These are phyloP conservation scores for Penicillium brevicompactum DNA, from an alignment of 2,329 filamentous ascomycete species.

Conservation along the genomic window DNA sequence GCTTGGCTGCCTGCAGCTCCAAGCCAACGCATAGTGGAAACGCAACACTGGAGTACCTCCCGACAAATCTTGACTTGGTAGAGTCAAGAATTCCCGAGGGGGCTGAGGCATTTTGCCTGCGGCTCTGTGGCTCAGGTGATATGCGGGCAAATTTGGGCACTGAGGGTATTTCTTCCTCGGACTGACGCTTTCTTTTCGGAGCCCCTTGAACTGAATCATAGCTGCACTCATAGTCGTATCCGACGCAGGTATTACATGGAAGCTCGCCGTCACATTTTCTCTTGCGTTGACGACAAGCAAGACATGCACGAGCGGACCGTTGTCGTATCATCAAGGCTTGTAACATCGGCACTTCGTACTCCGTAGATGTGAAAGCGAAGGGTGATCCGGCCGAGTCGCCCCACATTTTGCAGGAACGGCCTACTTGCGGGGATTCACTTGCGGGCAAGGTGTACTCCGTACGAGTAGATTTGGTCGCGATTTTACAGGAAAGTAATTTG, in stretches of 20 bases:
- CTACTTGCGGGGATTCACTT: too few species aligned
- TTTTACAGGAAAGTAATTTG: too few species aligned
- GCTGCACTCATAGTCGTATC: slow-evolving; percentile 19
- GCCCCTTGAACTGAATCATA: slow-evolving; percentile 4
- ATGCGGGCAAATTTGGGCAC: slow-evolving; percentile 5
- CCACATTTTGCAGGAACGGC: too few species aligned
- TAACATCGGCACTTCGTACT: too few species aligned
- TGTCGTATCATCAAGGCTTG: background rate
- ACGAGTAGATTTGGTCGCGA: too few species aligned
- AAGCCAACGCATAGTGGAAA: slow-evolving; percentile 36
- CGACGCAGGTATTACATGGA: slow-evolving; percentile 20
- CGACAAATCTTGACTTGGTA: slow-evolving; percentile 34
- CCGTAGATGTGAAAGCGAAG: background rate
- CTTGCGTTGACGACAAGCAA: slow-evolving; percentile 12
- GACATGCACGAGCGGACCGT: background rate
- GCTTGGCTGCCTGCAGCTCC: slow-evolving; percentile 32
- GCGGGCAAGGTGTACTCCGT: too few species aligned
- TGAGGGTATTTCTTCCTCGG: background rate
- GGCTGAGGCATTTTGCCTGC: slow-evolving; percentile 6
- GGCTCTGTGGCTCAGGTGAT: background rate
- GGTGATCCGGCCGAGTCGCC: too few species aligned
- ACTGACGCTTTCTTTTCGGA: background rate
- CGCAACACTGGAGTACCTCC: slow-evolving; percentile 34
- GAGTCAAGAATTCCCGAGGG: slow-evolving; percentile 31
- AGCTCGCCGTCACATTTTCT: slow-evolving; percentile 21